Percentiles rank a stretch among this genome's conserved stretches.
Conservation (phyloP, 179 eudicot genomes). For the Pouteria campechiana region DNA sequence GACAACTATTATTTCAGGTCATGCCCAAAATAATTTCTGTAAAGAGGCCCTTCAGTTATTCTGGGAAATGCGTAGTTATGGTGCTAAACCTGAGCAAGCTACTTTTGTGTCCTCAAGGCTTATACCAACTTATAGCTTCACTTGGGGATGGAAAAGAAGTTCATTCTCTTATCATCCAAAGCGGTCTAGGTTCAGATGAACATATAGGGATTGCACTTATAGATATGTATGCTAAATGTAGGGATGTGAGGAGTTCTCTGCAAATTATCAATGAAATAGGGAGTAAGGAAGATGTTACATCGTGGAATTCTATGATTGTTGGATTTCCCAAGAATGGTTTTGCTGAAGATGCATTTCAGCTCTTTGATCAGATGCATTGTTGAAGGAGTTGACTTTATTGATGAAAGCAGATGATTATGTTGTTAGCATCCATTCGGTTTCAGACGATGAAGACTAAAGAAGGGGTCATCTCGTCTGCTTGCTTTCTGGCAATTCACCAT, state of each 20-base stretch:
- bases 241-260: constrained; percentile 52
- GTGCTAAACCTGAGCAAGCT: constrained; percentile 80
- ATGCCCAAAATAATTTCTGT: constrained; percentile 41
- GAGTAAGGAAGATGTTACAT: constrained; percentile 44
- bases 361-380: constrained; percentile 46
- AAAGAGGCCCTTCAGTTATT: constrained; percentile 53
- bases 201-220: constrained; percentile 65
- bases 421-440: constrained; percentile 4
- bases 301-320: constrained; percentile 88
- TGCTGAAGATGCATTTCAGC: constrained; percentile 50
- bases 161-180: constrained; percentile 56
- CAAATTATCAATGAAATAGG: constrained; percentile 63
- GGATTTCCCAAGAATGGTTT: constrained; percentile 80
- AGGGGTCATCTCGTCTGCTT: too few relatives aligned
- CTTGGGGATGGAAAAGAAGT: constrained; percentile 53
- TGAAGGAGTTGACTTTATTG: constrained; percentile 12
- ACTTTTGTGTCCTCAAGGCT: constrained; percentile 70
- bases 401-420: constrained; percentile 18
- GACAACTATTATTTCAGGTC: constrained; percentile 89
- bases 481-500: too few relatives aligned
- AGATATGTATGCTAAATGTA: constrained; percentile 96
- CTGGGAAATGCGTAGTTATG: constrained; percentile 44
- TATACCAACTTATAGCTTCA: constrained; percentile 57
- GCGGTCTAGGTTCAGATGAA: constrained; percentile 58
- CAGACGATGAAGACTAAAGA: constrained; percentile 3